Evolutionary conservation across 257 asterid species (phyloP).

Genomic region (Schizonepeta tenuifolia): DNA sequence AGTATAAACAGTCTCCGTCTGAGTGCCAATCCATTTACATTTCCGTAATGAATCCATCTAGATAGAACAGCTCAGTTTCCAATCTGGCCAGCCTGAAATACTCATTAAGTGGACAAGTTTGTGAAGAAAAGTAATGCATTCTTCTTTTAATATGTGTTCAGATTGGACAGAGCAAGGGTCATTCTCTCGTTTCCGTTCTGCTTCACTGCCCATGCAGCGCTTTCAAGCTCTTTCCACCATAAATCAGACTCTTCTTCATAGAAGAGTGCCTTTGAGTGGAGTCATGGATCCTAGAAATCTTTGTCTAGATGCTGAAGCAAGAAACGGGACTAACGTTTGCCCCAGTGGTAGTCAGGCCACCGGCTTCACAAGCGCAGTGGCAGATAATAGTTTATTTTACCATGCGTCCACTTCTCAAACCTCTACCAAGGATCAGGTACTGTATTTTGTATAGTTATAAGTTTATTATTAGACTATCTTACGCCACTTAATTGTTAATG

Average conservation of each 20-base stretch:
- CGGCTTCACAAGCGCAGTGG: constrained; percentile 45
- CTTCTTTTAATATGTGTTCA: constrained; percentile 35
- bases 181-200: constrained; percentile 46
- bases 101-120: constrained; percentile 1
- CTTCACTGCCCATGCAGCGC: constrained; percentile 68
- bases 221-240: constrained; percentile 67
- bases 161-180: constrained; percentile 64
- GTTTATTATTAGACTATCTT: too few relatives aligned
- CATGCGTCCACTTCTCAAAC: constrained; percentile 49
- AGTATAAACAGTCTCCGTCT: background rate
- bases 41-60: background rate
- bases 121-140: constrained; percentile 19
- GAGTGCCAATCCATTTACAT: background rate
- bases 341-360: constrained; percentile 35
- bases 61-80: background rate
- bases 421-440: constrained; percentile 59
- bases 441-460: background rate
- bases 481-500: too few relatives aligned
- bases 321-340: constrained; percentile 30
- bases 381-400: constrained; percentile 35
- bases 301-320: constrained; percentile 34
- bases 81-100: background rate
- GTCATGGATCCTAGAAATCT: constrained; percentile 27
- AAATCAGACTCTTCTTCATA: constrained; percentile 59
- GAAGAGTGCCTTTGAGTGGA: constrained; percentile 49